These are phyloP conservation scores for Paraconiothyrium sp. DNA, from an alignment of 2,329 filamentous ascomycete genomes.

Conservation along the genomic window DNA sequence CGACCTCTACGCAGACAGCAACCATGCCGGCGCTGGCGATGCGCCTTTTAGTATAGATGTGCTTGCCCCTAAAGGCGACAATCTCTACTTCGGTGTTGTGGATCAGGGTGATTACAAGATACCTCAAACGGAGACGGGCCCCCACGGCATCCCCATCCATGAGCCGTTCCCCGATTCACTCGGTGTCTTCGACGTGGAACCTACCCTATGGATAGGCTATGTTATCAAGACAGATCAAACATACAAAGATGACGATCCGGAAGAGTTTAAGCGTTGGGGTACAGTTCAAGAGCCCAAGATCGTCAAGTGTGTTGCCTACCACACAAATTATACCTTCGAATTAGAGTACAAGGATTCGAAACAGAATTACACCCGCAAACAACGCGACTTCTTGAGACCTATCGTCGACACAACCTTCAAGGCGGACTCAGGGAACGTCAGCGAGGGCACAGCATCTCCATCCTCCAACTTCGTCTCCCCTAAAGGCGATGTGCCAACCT, in stretches of 20 bases:
- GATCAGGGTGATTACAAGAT: constrained; percentile 42
- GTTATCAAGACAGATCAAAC: constrained; percentile 38
- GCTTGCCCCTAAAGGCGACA: constrained; percentile 45
- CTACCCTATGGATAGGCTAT: constrained; percentile 49
- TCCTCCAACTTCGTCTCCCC: constrained; percentile 36
- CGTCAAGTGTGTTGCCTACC: constrained; percentile 46
- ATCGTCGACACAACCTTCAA: constrained; percentile 41
- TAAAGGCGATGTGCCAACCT: constrained; percentile 28
- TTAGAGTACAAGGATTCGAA: constrained; percentile 39
- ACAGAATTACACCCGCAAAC: constrained; percentile 33
- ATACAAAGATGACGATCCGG: constrained; percentile 33
- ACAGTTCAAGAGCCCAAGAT: constrained; percentile 45
- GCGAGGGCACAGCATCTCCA: constrained; percentile 29
- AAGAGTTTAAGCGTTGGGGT: constrained; percentile 41
- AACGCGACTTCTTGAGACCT: constrained; percentile 42
- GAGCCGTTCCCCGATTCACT: constrained; percentile 37
- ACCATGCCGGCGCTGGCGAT: constrained; percentile 20
- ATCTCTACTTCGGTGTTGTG: constrained; percentile 42
- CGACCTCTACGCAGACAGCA: constrained; percentile 36
- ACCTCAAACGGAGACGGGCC: constrained; percentile 37
- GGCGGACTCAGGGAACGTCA: constrained; percentile 23
- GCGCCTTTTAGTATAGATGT: constrained; percentile 41
- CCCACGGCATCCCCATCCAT: constrained; percentile 33
- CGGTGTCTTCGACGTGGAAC: constrained; percentile 47
- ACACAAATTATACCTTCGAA: constrained; percentile 49